Evolutionary conservation across 139 green algal genomes (phyloP).

Genomic region (Picochlorum sp.): DNA sequence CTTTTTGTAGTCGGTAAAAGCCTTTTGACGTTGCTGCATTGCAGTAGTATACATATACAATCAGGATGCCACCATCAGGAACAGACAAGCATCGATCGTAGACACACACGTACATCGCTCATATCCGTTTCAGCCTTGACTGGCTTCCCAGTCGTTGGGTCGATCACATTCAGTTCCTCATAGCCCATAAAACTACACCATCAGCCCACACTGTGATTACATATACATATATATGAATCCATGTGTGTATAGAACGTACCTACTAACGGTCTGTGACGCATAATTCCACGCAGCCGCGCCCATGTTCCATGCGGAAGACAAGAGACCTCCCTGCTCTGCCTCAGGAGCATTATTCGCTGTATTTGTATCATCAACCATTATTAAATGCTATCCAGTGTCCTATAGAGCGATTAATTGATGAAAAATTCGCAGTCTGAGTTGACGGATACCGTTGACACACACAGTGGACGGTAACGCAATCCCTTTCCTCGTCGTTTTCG

Average conservation of each 20-base stretch:
- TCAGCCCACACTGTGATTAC: not conserved
- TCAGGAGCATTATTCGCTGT: not conserved
- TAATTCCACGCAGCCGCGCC: slow-evolving; percentile 22
- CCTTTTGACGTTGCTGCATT: slow-evolving; percentile 36
- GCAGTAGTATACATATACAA: not conserved
- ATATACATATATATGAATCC: no score
- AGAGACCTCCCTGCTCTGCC: slow-evolving; percentile 11
- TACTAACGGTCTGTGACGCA: slow-evolving; percentile 32
- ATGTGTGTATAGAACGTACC: slow-evolving; percentile 6
- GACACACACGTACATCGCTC: slow-evolving; percentile 7
- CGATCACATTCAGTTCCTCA: slow-evolving; percentile 50
- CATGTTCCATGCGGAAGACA: slow-evolving; percentile 11
- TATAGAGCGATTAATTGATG: no score
- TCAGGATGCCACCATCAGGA: not conserved
- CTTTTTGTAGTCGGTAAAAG: slow-evolving; percentile 49
- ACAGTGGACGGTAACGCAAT: no score
- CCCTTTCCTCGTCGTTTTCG: no score
- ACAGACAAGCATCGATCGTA: not conserved
- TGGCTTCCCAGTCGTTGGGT: slow-evolving; percentile 37
- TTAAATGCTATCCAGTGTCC: no score
- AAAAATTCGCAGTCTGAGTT: no score
- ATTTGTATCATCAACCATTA: not conserved
- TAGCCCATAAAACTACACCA: slow-evolving; percentile 45
- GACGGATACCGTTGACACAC: no score
- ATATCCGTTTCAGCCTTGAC: slow-evolving; percentile 17